Percentiles rank a stretch among this genome's conserved stretches.
Conservation (phyloP, 2,329 filamentous ascomycete species). For the Fusarium newnesense region DNA sequence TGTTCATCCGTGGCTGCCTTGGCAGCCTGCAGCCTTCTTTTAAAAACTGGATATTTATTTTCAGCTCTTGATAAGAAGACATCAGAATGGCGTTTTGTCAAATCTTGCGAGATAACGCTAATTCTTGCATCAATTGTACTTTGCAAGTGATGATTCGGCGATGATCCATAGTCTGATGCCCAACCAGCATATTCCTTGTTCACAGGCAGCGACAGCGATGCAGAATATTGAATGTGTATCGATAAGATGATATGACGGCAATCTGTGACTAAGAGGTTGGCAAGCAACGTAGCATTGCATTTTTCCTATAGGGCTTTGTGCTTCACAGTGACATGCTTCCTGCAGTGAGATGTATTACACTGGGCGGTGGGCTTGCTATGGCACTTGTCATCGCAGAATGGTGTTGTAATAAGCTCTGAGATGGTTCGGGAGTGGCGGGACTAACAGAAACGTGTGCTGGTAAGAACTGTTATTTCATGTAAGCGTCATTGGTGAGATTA, state of each 20-base stretch:
- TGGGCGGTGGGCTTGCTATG: neutral
- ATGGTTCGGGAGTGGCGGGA: neutral
- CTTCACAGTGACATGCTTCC: neutral
- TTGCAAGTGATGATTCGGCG: neutral
- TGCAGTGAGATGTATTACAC: neutral
- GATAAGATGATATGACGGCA: neutral
- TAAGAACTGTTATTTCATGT: neutral
- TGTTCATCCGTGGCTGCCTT: neutral
- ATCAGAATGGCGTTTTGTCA: neutral
- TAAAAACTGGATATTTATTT: neutral
- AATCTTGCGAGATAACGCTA: neutral
- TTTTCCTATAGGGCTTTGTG: neutral
- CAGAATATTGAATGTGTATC: neutral
- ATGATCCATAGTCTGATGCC: neutral
- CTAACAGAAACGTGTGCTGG: neutral
- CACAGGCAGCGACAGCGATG: rapidly evolving
- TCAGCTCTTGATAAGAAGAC: neutral
- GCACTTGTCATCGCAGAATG: neutral
- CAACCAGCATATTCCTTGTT: neutral
- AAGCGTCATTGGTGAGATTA: neutral
- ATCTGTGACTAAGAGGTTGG: neutral
- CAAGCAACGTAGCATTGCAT: conserved; percentile 7
- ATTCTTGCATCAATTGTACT: neutral
- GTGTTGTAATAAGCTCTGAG: neutral
- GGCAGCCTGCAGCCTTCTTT: neutral